phyloP scores from a whole-genome alignment of 1,139 yeast genomes.

The Hyphopichia fennica region DNA sequence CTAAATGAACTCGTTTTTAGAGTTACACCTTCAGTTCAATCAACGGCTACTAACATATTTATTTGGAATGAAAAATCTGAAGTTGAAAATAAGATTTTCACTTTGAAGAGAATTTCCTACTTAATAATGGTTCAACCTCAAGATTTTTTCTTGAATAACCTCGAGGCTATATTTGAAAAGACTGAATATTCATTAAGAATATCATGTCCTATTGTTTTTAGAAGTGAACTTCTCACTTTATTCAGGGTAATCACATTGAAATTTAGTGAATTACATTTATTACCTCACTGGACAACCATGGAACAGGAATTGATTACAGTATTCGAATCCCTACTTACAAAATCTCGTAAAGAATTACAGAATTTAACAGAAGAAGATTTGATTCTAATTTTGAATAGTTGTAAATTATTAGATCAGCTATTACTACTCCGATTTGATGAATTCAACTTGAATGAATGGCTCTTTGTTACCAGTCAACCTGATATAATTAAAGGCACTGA shows the following conservation, averaged over 20 bases:
- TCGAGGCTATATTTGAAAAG: constrained; percentile 53
- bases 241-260: constrained; percentile 64
- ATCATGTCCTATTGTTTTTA: constrained; percentile 35
- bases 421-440: constrained; percentile 72
- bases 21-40: constrained; percentile 47
- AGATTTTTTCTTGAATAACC: constrained; percentile 50
- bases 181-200: constrained; percentile 43
- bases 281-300: constrained; percentile 70
- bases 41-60: constrained; percentile 60
- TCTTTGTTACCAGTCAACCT: constrained; percentile 71
- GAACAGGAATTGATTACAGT: constrained; percentile 59
- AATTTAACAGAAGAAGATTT: constrained; percentile 39
- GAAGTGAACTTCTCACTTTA: constrained; percentile 51
- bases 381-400: constrained; percentile 53
- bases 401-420: constrained; percentile 76
- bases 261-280: constrained; percentile 62
- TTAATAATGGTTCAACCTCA: constrained; percentile 60
- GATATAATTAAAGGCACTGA: constrained; percentile 54
- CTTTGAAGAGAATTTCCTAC: constrained; percentile 61
- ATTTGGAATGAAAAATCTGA: constrained; percentile 76
- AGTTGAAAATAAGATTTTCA: constrained; percentile 46
- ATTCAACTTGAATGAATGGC: constrained; percentile 81
- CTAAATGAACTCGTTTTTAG: constrained; percentile 53
- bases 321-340: constrained; percentile 43
- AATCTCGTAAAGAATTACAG: constrained; percentile 28